Evolutionary conservation across 2,329 filamentous ascomycete species (phyloP).

Genomic region (Penicillium sp.): DNA sequence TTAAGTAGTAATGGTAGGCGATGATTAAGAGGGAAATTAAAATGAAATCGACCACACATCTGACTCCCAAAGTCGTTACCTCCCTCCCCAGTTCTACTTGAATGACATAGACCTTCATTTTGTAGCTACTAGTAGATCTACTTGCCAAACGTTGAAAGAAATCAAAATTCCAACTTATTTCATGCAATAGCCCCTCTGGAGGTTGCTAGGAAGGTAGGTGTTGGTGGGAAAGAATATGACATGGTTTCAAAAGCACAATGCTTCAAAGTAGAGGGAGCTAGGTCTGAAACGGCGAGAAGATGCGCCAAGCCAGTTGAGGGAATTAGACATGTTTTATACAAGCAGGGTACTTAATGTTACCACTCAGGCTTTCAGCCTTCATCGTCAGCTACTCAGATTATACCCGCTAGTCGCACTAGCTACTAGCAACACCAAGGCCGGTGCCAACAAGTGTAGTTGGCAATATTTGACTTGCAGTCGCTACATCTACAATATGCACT

Average conservation of each 20-base stretch:
- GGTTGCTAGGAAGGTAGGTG: background rate
- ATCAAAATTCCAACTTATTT: background rate
- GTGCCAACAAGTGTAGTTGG: too few species aligned
- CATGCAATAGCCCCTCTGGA: too few species aligned
- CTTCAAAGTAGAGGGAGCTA: background rate
- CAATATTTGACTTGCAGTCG: background rate
- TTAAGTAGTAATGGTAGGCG: too few species aligned
- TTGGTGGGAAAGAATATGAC: background rate
- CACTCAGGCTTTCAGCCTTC: too few species aligned
- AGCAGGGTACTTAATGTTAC: background rate
- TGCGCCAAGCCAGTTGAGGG: background rate
- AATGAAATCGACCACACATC: background rate
- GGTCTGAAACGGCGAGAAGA: background rate
- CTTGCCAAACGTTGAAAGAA: too few species aligned
- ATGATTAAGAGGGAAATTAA: too few species aligned
- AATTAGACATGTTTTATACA: background rate
- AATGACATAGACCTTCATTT: too few species aligned
- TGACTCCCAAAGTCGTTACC: background rate
- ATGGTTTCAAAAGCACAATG: background rate
- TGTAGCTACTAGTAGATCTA: background rate
- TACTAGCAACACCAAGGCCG: too few species aligned
- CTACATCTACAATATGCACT: background rate
- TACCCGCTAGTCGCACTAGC: too few species aligned
- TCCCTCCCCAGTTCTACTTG: too few species aligned
- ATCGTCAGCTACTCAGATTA: too few species aligned